Base-by-base conservation (phyloP, 768 basidiomycete species). In the Boletus bicolor region DNA sequence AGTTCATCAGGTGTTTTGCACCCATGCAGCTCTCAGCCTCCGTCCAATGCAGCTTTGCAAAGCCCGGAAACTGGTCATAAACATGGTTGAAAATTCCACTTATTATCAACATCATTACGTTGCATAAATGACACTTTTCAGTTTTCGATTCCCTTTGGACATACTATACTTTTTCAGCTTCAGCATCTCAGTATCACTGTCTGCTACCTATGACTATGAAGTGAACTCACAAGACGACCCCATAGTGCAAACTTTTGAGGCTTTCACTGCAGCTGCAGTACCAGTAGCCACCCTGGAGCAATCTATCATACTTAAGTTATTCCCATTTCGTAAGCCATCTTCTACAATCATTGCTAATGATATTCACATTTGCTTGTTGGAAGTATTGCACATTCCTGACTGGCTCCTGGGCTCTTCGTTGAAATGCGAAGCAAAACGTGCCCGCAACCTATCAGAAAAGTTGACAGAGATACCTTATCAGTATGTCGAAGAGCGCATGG, bases 381-480 rank as follows among this genome's bases (percentile, higher is more conserved):
- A 12, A 68, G 68, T 69, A 28, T 57, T 64, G 50, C 34, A 62
- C 30, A 9, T 67, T 10, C 68, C 67, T 0, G 55, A 63, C 9
- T 68, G 62, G 66, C 26, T 44, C 28, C 46, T 28, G 1, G 56
- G 51, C 3, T 53, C 47, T 9, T 53, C 28, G 21, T 19, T 55
- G 15, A 56, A 56, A 44, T 43, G 19, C 17, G 49, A 56, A 26
- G 58, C 58, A 21, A 39, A 35, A 32, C 30, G 30, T 9, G 9
- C 28, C 12, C 44, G 30, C 26, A 17, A 45, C 10, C 44, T 45
- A 11, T 44, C 44, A 10, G n/a, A n/a, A n/a, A n/a, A n/a, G n/a
- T n/a, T n/a, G n/a, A n/a, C n/a, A n/a, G n/a, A n/a, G n/a, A n/a
- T n/a, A n/a, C n/a, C n/a, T n/a, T n/a, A n/a, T n/a, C n/a, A n/a